A percentile compares a stretch with the other conserved stretches of the same genome.
Evolutionary conservation across 768 basidiomycete species (phyloP).

Genomic region (Termitomyces sp.): DNA sequence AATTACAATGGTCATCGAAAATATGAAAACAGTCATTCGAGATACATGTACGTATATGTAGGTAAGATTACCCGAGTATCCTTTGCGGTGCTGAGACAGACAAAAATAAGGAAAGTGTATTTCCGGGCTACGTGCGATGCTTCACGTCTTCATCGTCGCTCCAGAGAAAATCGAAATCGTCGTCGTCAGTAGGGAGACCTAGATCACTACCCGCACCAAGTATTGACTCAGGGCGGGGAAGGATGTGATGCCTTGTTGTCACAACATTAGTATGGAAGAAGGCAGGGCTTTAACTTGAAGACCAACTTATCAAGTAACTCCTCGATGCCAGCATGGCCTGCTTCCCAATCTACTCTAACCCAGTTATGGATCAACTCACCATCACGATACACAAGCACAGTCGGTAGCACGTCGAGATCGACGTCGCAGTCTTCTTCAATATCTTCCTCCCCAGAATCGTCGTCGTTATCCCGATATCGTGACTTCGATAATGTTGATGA

Average conservation of each 20-base stretch:
- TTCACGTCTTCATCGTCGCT: conserved; percentile 41
- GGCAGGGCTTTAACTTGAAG: not conserved
- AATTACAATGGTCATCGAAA: not conserved
- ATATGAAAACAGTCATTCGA: not conserved
- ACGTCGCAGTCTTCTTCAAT: conserved; percentile 54
- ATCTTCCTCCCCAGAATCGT: conserved; percentile 32
- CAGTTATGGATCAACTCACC: conserved; percentile 85
- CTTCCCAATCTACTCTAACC: conserved; percentile 88
- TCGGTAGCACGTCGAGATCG: conserved; percentile 76
- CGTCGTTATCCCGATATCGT: conserved; percentile 20
- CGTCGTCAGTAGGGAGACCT: conserved; percentile 46
- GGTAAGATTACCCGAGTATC: too few species aligned
- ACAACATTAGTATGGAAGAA: not conserved
- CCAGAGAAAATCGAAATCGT: conserved; percentile 47
- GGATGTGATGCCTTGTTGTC: conserved; percentile 32
- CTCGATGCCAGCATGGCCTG: conserved; percentile 59
- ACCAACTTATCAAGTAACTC: conserved; percentile 60
- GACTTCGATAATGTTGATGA: conserved; percentile 21
- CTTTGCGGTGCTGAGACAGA: not conserved
- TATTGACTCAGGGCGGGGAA: conserved; percentile 25
- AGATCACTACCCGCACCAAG: conserved; percentile 33
- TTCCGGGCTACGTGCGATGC: not conserved
- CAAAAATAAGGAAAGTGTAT: not conserved
- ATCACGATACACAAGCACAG: conserved; percentile 70
- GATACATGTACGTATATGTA: not conserved